A percentile compares a stretch with the other conserved stretches of the same genome.
phyloP scores from a whole-genome alignment of 1,284 basidiomycete genomes.

The Cutaneotrichosporon sp. region DNA sequence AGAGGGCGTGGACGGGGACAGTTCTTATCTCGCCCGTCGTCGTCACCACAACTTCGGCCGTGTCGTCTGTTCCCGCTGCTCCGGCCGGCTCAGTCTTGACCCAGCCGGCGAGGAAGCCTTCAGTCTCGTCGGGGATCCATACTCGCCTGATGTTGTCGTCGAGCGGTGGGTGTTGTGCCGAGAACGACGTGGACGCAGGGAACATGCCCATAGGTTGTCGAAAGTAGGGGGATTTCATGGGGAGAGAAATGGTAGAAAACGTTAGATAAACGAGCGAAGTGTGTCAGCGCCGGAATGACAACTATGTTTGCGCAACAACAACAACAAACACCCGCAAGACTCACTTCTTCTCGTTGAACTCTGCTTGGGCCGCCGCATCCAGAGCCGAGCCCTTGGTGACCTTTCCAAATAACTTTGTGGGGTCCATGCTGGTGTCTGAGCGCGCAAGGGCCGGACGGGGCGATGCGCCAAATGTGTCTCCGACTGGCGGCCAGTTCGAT shows the following conservation, averaged over 20 bases:
- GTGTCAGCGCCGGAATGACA: conserved; percentile 7
- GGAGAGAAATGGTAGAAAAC: not conserved
- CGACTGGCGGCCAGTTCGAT: not conserved
- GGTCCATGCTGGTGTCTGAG: conserved; percentile 33
- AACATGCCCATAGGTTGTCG: not conserved
- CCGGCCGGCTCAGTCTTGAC: conserved; percentile 38
- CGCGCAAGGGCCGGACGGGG: conserved; percentile 1
- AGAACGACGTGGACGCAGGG: not conserved
- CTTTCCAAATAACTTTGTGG: conserved; percentile 28
- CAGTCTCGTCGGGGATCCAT: conserved; percentile 42
- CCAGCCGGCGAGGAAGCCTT: conserved; percentile 48
- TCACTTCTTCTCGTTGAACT: conserved; percentile 89
- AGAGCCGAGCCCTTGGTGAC: conserved; percentile 36
- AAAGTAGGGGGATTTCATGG: not conserved
- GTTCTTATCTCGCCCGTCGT: conserved; percentile 49
- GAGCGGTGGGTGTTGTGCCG: conserved; percentile 2
- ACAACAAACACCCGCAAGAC: no score
- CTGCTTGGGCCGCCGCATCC: conserved; percentile 77
- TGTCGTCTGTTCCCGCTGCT: conserved; percentile 21
- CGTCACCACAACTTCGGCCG: conserved; percentile 42
- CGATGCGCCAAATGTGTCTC: not conserved
- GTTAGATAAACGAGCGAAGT: conserved; percentile 6
- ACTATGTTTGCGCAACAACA: no score
- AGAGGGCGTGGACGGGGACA: conserved; percentile 70
- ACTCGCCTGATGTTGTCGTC: conserved; percentile 35